Conservation (phyloP, 2,329 filamentous ascomycete genomes). For the Xylaria polymorpha region DNA sequence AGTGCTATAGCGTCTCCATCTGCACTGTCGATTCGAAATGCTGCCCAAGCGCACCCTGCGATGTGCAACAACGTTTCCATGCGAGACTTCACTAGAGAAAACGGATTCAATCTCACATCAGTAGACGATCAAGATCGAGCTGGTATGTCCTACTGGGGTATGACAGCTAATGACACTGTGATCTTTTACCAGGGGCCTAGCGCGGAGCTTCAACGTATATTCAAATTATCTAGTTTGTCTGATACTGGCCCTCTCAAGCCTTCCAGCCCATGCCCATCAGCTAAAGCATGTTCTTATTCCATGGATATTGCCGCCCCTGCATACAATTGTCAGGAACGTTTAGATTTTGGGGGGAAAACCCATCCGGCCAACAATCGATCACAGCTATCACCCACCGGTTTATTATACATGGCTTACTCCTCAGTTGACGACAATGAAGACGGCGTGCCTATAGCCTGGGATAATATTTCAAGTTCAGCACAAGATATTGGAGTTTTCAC, state of each 20-base stretch:
- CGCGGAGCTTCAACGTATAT: background rate
- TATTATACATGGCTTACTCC: background rate
- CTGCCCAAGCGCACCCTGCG: background rate
- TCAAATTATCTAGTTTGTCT: background rate
- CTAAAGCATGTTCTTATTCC: background rate
- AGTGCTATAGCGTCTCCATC: conserved; percentile 4
- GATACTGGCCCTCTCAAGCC: conserved; percentile 1
- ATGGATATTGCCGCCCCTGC: background rate
- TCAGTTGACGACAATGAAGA: background rate
- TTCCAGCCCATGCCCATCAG: background rate
- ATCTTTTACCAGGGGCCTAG: background rate
- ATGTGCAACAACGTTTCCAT: background rate
- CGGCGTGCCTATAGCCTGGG: background rate
- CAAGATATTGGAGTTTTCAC: background rate
- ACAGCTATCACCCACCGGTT: background rate
- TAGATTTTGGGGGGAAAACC: background rate
- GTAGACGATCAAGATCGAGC: background rate
- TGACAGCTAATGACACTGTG: too few species aligned
- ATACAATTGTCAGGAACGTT: conserved; percentile 1
- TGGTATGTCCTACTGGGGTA: background rate
- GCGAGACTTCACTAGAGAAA: conserved; percentile 1
- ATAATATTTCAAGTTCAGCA: background rate
- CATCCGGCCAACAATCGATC: background rate
- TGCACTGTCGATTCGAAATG: background rate
- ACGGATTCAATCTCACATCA: too few species aligned